Percentiles rank a stretch among this genome's conserved stretches.
Conservation (phyloP, 805 yeast species). For the Wickerhamiella domercqiae region DNA sequence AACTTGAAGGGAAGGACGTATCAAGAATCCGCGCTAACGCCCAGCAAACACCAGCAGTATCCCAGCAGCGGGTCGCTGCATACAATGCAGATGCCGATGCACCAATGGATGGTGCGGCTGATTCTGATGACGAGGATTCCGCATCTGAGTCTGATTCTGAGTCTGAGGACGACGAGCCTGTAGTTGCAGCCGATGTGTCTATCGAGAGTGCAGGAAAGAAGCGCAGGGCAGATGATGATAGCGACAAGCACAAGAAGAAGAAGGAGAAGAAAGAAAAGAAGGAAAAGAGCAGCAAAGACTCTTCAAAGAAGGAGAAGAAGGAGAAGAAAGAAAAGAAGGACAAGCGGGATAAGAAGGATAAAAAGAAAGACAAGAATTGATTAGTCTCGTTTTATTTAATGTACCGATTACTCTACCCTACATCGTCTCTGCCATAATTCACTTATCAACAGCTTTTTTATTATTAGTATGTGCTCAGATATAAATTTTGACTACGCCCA, state of each 20-base stretch:
- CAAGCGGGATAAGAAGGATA: slow-evolving; percentile 12
- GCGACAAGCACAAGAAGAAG: slow-evolving; percentile 14
- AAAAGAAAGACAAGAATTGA: slow-evolving; percentile 7
- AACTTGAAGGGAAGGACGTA: slow-evolving; percentile 84
- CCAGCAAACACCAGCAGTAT: slow-evolving; percentile 67
- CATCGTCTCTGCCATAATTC: not conserved
- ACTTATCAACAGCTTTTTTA: too few relatives aligned
- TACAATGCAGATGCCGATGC: slow-evolving; percentile 95
- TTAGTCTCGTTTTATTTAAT: slow-evolving; percentile 1
- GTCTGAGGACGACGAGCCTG: slow-evolving; percentile 23
- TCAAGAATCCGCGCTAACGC: slow-evolving; percentile 72
- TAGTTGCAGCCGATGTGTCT: slow-evolving; percentile 22
- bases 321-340: slow-evolving; percentile 15
- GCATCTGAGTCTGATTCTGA: slow-evolving; percentile 6
- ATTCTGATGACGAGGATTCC: slow-evolving; percentile 31
- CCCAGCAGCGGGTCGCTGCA: slow-evolving; percentile 66
- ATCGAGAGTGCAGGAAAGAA: slow-evolving; percentile 4
- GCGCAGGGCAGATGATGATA: slow-evolving; percentile 6
- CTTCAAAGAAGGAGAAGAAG: slow-evolving; percentile 14
- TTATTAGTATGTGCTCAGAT: too few relatives aligned
- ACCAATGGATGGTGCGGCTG: slow-evolving; percentile 30
- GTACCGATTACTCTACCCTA: not conserved
- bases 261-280: slow-evolving; percentile 14
- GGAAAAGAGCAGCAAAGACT: slow-evolving; percentile 13
- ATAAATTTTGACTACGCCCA: slow-evolving; percentile 52